These are phyloP conservation scores for Chrysochromulina parva DNA, from an alignment of 78 protist genomes.

Conservation along the genomic window DNA sequence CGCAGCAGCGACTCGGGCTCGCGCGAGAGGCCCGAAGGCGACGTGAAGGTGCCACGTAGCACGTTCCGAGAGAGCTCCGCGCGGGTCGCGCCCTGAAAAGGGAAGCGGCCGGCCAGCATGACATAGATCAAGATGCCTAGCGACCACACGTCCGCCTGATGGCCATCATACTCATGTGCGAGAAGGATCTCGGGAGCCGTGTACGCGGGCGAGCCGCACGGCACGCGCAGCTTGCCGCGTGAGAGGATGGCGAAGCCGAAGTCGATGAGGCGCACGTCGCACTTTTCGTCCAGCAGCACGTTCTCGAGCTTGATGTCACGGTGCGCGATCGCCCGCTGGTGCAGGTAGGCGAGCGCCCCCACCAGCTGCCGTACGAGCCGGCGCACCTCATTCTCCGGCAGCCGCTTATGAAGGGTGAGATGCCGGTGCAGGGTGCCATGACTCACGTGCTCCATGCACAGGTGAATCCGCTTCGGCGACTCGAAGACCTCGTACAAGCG, in stretches of 20 bases:
- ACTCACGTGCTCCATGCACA: background rate
- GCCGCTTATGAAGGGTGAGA: background rate
- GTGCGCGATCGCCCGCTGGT: constrained; percentile 37
- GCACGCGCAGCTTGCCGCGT: constrained; percentile 22
- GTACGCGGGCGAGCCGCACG: constrained; percentile 71
- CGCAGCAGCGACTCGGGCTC: too few relatives aligned
- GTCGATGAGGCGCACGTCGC: constrained; percentile 8
- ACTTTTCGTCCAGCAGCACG: constrained; percentile 42
- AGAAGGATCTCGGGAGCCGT: constrained; percentile 63
- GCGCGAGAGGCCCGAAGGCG: too few relatives aligned
- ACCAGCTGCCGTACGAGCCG: background rate
- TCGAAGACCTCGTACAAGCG: background rate
- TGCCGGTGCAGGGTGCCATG: background rate
- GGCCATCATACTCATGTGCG: background rate
- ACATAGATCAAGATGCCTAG: background rate
- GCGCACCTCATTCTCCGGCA: background rate
- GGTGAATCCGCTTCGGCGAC: background rate
- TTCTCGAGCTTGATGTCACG: constrained; percentile 68
- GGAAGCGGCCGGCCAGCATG: background rate
- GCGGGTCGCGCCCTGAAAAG: background rate
- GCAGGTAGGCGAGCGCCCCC: constrained; percentile 17
- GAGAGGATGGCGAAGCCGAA: background rate
- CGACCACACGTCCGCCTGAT: background rate
- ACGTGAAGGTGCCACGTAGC: too few relatives aligned
- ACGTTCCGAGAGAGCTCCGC: too few relatives aligned